Percentiles rank a stretch among this genome's conserved stretches.
These are phyloP conservation scores for Tausonia pullulans DNA, from an alignment of 1,284 basidiomycete genomes.

Conservation along the genomic window DNA sequence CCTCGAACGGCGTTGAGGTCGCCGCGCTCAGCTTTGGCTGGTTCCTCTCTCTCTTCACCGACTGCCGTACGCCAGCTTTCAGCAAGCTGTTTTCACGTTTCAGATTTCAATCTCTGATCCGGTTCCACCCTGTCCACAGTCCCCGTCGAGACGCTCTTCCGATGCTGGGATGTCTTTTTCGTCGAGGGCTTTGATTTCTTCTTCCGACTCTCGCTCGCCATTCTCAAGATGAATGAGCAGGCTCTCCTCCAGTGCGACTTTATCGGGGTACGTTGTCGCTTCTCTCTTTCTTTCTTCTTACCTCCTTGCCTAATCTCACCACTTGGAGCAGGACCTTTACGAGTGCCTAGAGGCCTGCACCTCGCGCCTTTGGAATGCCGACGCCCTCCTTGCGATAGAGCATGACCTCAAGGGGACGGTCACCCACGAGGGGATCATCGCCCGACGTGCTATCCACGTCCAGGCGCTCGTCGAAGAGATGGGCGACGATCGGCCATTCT, in stretches of 20 bases:
- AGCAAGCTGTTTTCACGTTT: no score
- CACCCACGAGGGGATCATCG: constrained; percentile 22
- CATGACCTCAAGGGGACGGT: constrained; percentile 56
- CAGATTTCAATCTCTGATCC: neutral
- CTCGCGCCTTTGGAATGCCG: constrained; percentile 81
- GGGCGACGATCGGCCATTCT: neutral
- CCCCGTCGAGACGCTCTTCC: constrained; percentile 86
- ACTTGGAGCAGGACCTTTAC: constrained; percentile 31
- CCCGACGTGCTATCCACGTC: constrained; percentile 9
- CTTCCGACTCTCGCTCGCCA: constrained; percentile 80
- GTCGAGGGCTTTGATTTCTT: constrained; percentile 84
- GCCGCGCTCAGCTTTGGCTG: constrained; percentile 94
- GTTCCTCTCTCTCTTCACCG: constrained; percentile 94
- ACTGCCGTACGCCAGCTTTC: constrained; percentile 43
- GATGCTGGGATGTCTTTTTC: constrained; percentile 80
- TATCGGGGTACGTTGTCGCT: constrained; percentile 40
- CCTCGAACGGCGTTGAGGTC: constrained; percentile 72
- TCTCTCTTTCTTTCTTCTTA: no score
- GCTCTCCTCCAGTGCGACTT: constrained; percentile 73
- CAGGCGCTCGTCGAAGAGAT: constrained; percentile 4
- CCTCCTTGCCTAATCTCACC: neutral
- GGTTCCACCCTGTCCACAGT: constrained; percentile 30
- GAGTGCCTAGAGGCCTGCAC: constrained; percentile 37
- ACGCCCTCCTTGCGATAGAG: constrained; percentile 76
- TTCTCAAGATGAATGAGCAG: constrained; percentile 68